Evolutionary conservation across 2,329 filamentous ascomycete species (phyloP).

Genomic region (Fusarium aywerte): DNA sequence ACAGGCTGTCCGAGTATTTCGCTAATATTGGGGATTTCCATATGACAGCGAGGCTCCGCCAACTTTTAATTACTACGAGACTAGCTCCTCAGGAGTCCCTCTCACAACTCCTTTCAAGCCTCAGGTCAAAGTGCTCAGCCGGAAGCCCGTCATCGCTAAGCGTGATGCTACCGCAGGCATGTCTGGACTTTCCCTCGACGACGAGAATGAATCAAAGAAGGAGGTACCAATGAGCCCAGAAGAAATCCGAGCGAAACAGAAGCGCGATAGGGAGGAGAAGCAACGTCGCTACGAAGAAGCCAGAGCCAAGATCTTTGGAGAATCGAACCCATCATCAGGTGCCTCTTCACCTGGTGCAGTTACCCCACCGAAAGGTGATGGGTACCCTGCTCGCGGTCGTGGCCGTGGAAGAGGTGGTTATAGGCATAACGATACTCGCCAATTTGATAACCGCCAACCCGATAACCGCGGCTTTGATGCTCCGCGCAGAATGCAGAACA

Average conservation of each 20-base stretch:
- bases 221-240: slow-evolving; percentile 75
- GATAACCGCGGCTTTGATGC: slow-evolving; percentile 48
- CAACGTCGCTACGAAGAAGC: slow-evolving; percentile 90
- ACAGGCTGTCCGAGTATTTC: neutral
- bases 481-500: slow-evolving; percentile 43
- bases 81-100: slow-evolving; percentile 66
- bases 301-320: slow-evolving; percentile 86
- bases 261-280: slow-evolving; percentile 86
- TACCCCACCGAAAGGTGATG: slow-evolving; percentile 63
- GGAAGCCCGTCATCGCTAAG: slow-evolving; percentile 76
- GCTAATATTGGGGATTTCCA: slow-evolving; percentile 10
- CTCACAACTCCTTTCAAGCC: slow-evolving; percentile 76
- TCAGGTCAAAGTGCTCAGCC: slow-evolving; percentile 83
- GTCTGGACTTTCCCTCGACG: slow-evolving; percentile 57
- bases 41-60: slow-evolving; percentile 74
- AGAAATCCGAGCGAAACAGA: slow-evolving; percentile 80
- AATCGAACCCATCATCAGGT: slow-evolving; percentile 64
- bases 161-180: slow-evolving; percentile 64
- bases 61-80: slow-evolving; percentile 79
- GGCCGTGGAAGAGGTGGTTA: slow-evolving; percentile 58
- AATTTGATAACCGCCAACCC: slow-evolving; percentile 49
- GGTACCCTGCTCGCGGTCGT: slow-evolving; percentile 55
- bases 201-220: slow-evolving; percentile 70
- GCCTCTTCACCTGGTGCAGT: slow-evolving; percentile 70
- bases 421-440: slow-evolving; percentile 46